Evolutionary conservation across 768 basidiomycete species (phyloP), one percentile per base, ranked within the genome.

Genomic region (Tremella yokohamensis): DNA sequence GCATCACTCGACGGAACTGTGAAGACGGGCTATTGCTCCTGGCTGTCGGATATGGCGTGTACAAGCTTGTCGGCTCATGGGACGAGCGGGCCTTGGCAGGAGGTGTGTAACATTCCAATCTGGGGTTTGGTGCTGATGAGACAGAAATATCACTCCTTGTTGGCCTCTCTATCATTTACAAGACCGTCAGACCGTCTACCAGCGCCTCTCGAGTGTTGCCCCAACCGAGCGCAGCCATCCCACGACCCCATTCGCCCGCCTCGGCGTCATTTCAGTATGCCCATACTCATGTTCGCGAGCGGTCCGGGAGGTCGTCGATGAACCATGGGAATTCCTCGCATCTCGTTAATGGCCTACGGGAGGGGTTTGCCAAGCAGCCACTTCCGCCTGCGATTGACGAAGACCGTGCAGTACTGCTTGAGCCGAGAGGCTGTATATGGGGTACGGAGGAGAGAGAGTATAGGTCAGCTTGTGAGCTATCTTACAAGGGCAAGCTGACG

Each of bases 401-500:
- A 38, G 60, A 63, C 16, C 57, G 59, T 11, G 49, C 47, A 44
- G 25, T 38, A 22, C 56, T 57, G 8, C 20, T 62, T 4, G 68
- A 67, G 2, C 55, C 51, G 8, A 61, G 61, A 54, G 76, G 77
- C 2, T 69, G 65, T 55, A 58, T 78, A 0, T 78, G 77, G 77
- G 74, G 72, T 11, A 78, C 77, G 7, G 73, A 74, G 38, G 72
- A 66, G 44, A 61, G 75, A 24, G 70, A 78, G 54, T 77, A 63
- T 60, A 63, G 72, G 72, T 73, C 34, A 39, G 72, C 57, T 12
- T 20, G n/a, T n/a, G n/a, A n/a, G n/a, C n/a, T n/a, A 24, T 9
- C 13, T n/a, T 16, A 47, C 40, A 34, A 8, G 8, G 8, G 20
- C n/a, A 9, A 29, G 51, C 54, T 47, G 29, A 34, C 11, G 29